phyloP scores from a whole-genome alignment of 331 rosid species.

The Quercus lobata region DNA sequence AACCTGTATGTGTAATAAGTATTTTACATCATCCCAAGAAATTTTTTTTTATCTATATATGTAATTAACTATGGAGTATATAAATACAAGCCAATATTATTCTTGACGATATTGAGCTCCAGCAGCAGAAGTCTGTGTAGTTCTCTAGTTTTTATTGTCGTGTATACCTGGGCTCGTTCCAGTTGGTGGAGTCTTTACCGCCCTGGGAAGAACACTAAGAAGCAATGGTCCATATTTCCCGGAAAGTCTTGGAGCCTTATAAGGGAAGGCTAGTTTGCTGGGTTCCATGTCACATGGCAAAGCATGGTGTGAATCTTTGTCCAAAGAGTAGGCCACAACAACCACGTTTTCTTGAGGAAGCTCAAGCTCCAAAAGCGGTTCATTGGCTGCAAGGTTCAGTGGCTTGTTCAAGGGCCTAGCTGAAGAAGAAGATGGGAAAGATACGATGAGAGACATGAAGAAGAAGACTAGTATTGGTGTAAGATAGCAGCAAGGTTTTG shows the following conservation, averaged over 20 bases:
- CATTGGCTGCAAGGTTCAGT: not conserved
- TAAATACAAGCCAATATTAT: not conserved
- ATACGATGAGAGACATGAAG: conserved; percentile 6
- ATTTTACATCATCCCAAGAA: too few relatives aligned
- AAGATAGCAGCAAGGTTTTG: not conserved
- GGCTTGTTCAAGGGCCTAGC: conserved; percentile 40
- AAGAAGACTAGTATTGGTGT: not conserved
- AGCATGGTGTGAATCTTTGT: not conserved
- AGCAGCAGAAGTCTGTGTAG: not conserved
- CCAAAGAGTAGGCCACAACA: not conserved
- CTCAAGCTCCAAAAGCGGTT: conserved; percentile 19
- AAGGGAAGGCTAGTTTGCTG: not conserved
- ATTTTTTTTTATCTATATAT: too few relatives aligned
- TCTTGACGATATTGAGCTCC: not conserved
- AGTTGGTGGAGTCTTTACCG: conserved; percentile 29
- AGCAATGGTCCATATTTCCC: conserved; percentile 36
- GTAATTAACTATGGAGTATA: too few relatives aligned
- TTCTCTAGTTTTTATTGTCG: conserved; percentile 24
- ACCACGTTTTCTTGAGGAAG: conserved; percentile 20
- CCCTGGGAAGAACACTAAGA: conserved; percentile 70
- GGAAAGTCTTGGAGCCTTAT: conserved; percentile 5
- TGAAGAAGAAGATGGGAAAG: conserved; percentile 14
- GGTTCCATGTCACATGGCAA: conserved; percentile 12
- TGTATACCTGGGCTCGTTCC: conserved; percentile 56
- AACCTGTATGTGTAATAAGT: too few relatives aligned